Evolutionary conservation across 2,329 filamentous ascomycete species (phyloP).

Genomic region (Metarhizium sp.): DNA sequence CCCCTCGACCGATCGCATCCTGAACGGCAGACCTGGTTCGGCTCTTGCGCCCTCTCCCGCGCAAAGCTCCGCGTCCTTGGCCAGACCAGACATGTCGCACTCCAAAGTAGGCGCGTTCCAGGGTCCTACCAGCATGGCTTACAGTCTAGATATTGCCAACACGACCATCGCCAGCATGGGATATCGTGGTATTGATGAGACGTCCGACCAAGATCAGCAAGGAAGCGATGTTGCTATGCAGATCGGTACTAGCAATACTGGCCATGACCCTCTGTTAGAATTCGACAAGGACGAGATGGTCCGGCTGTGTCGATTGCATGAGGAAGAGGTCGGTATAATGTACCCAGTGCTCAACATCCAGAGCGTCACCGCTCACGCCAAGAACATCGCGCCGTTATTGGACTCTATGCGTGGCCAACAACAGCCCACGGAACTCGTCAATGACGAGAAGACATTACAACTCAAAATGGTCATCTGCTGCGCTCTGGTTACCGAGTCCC

Average conservation of each 20-base stretch:
- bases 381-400: slow-evolving; percentile 61
- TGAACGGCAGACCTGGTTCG: slow-evolving; percentile 20
- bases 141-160: slow-evolving; percentile 79
- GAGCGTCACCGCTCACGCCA: slow-evolving; percentile 59
- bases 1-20: slow-evolving; percentile 32
- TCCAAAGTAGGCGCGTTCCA: slow-evolving; percentile 59
- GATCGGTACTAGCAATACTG: slow-evolving; percentile 24
- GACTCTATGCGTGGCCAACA: slow-evolving; percentile 37
- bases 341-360: slow-evolving; percentile 77
- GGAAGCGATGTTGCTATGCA: slow-evolving; percentile 11
- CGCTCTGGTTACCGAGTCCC: slow-evolving; percentile 66
- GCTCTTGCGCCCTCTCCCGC: slow-evolving; percentile 32
- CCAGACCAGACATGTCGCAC: slow-evolving; percentile 35
- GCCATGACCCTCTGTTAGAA: slow-evolving; percentile 67
- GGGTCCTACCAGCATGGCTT: slow-evolving; percentile 77
- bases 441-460: slow-evolving; percentile 50
- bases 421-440: slow-evolving; percentile 27
- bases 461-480: slow-evolving; percentile 80
- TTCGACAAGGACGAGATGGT: slow-evolving; percentile 72
- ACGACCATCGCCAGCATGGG: slow-evolving; percentile 85
- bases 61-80: slow-evolving; percentile 27
- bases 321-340: slow-evolving; percentile 88
- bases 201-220: slow-evolving; percentile 44
- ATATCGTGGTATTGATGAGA: slow-evolving; percentile 56
- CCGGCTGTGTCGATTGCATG: slow-evolving; percentile 67